Base-by-base conservation (phyloP, 306 rosid species). In the Spatholobus suberectus region DNA sequence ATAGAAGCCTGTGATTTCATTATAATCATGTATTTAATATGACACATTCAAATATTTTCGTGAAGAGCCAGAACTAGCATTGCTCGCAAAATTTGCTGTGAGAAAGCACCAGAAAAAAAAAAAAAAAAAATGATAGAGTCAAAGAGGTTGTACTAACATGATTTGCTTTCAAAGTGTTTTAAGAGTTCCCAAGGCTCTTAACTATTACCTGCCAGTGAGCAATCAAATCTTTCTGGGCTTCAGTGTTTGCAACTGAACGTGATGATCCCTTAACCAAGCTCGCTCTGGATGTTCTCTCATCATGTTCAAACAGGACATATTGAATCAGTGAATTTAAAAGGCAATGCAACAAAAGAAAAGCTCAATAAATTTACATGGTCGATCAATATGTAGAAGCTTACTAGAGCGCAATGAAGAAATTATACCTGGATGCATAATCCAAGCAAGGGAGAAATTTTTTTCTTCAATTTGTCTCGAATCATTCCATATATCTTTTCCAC, bases 201-300 rank as follows among this genome's bases (percentile, higher is more conserved):
- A 96, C 98, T 83, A 96, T 96, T 85, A 95, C 97, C 86, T 96
- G 99, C 99, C 99, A 96, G 82, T 96, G 98, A 58, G 95, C 99
- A 89, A 96, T 94, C 87, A 96, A 86, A 63, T 97, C 98, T 79
- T 92, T 92, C 86, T 94, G 99, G 49, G 99, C 97, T 40, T 92
- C 94, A 14, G 95, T 90, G 81, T 82, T 94, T 66, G 95, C 97
- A 85, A 88, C 95, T 70, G 98, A 89, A 67, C 99, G 99, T 29
- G 92, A 88, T 76, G 91, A 41, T 58, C 98, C 99, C 84, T 96
- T 96, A 85, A 92, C 97, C 85, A 96, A 90, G 91, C 98, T 92
- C 57, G 94, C 96, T 54, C 99, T 89, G 40, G 99, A 96, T 82
- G 97, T 92, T 91, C 97, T 89, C 21, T 59, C 90, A 84, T 81